Base-by-base conservation (phyloP, 495 filamentous ascomycete genomes). In the Echria macrotheca region DNA sequence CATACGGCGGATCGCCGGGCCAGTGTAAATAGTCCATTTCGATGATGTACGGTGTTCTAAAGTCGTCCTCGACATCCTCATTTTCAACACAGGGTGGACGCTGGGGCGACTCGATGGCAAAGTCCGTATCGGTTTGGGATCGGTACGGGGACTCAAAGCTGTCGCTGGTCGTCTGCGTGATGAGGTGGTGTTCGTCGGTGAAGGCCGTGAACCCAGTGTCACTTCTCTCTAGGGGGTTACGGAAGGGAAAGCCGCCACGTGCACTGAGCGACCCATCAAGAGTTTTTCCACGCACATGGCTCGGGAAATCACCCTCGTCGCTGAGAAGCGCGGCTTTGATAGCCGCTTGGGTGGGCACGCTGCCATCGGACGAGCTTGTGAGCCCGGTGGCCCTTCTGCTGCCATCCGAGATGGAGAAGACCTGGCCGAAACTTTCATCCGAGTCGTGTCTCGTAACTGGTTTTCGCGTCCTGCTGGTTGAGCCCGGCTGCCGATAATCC, bases 371-470 rank as follows among this genome's bases (percentile, higher is more conserved):
- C 12, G 70, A 69, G 39, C 53, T 49, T 14, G 70, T 58, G 42
- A 76, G 51, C 23, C 64, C 70, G 0, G 64, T 65, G 29, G 67
- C 52, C 15, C 68, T 73, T 21, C 66, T 57, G 39, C 80, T 82
- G 14, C 82, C 78, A 10, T 81, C 80, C 2, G 87, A 90, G 6
- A 83, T 77, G n/a, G 84, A 89, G 61, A 94, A 89, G 71, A 93
- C 80, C 25, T 84, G 79, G 8, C 55, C 50, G 54, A 88, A 88
- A 55, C 86, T 90, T 51, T 91, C 89, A 18, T 82, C 78, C 1
- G 89, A 94, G 53, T 89, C 82, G 38, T 85, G 83, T 17, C 85
- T 76, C 18, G 75, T 58, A 15, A 81, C 74, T 0, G 70, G 65
- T 17, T 72, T 68, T 14, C 65, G 54, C 24, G 21, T 31, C 17